These are phyloP conservation scores for Tuber microsphaerosporum DNA, from an alignment of 495 filamentous ascomycete genomes.

Conservation along the genomic window DNA sequence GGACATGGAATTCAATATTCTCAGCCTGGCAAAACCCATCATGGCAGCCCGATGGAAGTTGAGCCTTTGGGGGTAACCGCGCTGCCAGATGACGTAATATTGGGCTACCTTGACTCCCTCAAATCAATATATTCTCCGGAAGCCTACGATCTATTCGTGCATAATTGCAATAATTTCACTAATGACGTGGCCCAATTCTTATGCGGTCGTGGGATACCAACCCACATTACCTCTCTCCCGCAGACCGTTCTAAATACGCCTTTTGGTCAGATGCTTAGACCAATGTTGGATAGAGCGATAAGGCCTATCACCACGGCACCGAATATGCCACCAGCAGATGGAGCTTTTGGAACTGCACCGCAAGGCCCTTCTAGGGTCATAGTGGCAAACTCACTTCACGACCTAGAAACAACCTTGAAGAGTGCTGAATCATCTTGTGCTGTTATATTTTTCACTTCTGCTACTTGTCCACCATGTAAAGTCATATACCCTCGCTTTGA, in stretches of 20 bases:
- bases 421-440: constrained; percentile 60
- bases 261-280: constrained; percentile 81
- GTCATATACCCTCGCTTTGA: constrained; percentile 77
- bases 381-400: constrained; percentile 44
- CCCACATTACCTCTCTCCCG: constrained; percentile 80
- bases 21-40: constrained; percentile 69
- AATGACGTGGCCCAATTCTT: constrained; percentile 89
- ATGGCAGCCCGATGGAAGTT: constrained; percentile 74
- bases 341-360: constrained; percentile 18
- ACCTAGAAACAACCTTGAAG: constrained; percentile 56
- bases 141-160: constrained; percentile 54
- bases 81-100: constrained; percentile 72
- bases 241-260: constrained; percentile 80
- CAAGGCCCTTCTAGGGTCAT: constrained; percentile 28
- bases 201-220: constrained; percentile 79
- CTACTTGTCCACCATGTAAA: constrained; percentile 80
- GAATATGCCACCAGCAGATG: background rate
- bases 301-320: constrained; percentile 38
- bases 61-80: constrained; percentile 67
- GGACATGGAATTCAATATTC: constrained; percentile 69
- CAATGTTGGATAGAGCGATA: constrained; percentile 69
- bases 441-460: constrained; percentile 86
- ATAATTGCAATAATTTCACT: constrained; percentile 98
- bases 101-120: constrained; percentile 82
- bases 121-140: constrained; percentile 75